Evolutionary conservation across 768 basidiomycete genomes (phyloP).

Genomic region (Leccinellum albellum): DNA sequence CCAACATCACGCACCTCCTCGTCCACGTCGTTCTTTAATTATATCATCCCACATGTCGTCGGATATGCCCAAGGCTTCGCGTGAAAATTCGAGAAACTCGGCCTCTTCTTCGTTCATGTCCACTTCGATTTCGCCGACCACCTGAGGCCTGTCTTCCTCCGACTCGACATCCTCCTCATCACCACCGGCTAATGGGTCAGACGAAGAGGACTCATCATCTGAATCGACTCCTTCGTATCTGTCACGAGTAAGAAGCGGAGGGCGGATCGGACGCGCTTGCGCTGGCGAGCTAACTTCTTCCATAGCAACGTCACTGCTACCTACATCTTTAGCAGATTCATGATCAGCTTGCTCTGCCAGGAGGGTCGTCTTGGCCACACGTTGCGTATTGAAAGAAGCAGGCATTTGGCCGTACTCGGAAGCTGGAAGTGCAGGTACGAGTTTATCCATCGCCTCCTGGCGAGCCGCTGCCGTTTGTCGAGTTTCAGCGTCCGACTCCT

Average conservation of each 20-base stretch:
- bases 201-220: conserved; percentile 80
- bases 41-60: conserved; percentile 92
- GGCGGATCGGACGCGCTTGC: conserved; percentile 52
- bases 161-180: conserved; percentile 53
- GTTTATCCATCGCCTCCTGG: conserved; percentile 67
- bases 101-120: conserved; percentile 93
- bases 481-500: conserved; percentile 34
- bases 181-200: conserved; percentile 37
- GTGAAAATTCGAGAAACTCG: conserved; percentile 93
- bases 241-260: conserved; percentile 78
- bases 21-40: conserved; percentile 64
- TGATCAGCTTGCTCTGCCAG: conserved; percentile 39
- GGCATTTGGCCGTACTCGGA: conserved; percentile 91
- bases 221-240: conserved; percentile 91
- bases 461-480: conserved; percentile 37
- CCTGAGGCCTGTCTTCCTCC: conserved; percentile 79
- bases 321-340: conserved; percentile 5
- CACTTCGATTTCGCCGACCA: conserved; percentile 80
- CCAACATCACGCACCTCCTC: conserved; percentile 65
- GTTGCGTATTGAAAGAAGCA: conserved; percentile 70
- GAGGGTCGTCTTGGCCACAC: conserved; percentile 46
- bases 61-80: conserved; percentile 84
- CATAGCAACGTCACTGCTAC: conserved; percentile 3
- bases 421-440: conserved; percentile 76
- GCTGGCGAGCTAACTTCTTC: conserved; percentile 13